A percentile compares a stretch with the other conserved stretches of the same genome.
These are phyloP conservation scores for Talaromyces sp. DNA, from an alignment of 2,329 filamentous ascomycete species.

Conservation along the genomic window DNA sequence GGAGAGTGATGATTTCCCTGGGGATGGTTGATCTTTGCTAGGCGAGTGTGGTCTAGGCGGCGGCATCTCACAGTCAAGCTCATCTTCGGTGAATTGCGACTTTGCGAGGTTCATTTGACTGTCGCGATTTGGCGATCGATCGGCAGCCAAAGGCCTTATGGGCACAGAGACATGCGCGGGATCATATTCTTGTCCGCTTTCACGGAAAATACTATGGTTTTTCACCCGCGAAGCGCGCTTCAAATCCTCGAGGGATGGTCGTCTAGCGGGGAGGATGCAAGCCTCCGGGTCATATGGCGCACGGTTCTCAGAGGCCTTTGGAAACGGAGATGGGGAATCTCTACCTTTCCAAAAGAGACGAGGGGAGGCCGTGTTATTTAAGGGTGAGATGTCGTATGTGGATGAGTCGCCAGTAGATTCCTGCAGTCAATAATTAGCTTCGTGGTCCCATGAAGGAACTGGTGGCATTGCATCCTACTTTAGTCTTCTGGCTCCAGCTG, in stretches of 20 bases:
- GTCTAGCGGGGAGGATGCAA: constrained; percentile 72
- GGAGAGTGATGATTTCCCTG: constrained; percentile 86
- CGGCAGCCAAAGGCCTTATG: constrained; percentile 76
- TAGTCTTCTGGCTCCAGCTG: constrained; percentile 76
- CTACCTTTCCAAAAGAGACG: constrained; percentile 87
- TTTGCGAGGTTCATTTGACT: constrained; percentile 73
- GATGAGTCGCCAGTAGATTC: constrained; percentile 73
- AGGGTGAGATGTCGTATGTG: constrained; percentile 82
- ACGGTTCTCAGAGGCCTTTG: constrained; percentile 70
- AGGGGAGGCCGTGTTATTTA: constrained; percentile 67
- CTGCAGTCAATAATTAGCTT: constrained; percentile 56
- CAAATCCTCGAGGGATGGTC: constrained; percentile 91
- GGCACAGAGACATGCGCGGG: constrained; percentile 74
- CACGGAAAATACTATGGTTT: constrained; percentile 96
- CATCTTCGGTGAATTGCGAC: constrained; percentile 26
- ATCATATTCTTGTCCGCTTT: constrained; percentile 91
- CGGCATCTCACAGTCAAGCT: constrained; percentile 8
- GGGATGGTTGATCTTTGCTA: constrained; percentile 73
- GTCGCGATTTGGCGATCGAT: constrained; percentile 58
- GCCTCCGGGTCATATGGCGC: constrained; percentile 60
- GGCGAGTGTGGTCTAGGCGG: constrained; percentile 53
- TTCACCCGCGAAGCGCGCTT: constrained; percentile 94
- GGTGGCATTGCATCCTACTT: constrained; percentile 55
- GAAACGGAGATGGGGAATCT: constrained; percentile 68
- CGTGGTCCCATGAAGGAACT: neutral